phyloP scores from a whole-genome alignment of 768 basidiomycete species.

The Phylloporus sp. region DNA sequence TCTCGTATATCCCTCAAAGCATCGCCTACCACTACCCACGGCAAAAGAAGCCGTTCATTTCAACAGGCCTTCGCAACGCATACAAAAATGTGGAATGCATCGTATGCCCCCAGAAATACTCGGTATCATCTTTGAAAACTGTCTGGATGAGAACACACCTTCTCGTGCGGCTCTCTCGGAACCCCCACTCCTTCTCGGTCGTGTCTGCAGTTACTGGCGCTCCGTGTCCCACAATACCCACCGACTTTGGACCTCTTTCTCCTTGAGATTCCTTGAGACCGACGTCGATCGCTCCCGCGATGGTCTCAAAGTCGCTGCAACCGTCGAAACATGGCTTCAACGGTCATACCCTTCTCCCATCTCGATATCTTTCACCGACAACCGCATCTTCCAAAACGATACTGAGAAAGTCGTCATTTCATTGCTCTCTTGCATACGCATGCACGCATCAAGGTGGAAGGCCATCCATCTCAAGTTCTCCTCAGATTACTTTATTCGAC shows the following conservation, averaged over 20 bases:
- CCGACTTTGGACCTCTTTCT: slow-evolving; percentile 26
- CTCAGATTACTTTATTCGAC: slow-evolving; percentile 22
- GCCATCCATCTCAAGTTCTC: slow-evolving; percentile 25
- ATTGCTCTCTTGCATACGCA: slow-evolving; percentile 17
- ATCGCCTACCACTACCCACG: neutral
- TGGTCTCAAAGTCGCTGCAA: slow-evolving; percentile 7
- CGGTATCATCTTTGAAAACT: slow-evolving; percentile 23
- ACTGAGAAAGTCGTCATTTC: slow-evolving; percentile 17
- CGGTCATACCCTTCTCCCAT: slow-evolving; percentile 20
- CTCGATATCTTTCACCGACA: slow-evolving; percentile 25
- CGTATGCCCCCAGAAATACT: slow-evolving; percentile 39
- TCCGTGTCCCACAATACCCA: slow-evolving; percentile 12
- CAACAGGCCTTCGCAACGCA: neutral
- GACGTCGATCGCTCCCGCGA: slow-evolving; percentile 20
- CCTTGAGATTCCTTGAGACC: slow-evolving; percentile 21
- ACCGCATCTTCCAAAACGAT: slow-evolving; percentile 24
- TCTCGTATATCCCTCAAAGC: neutral
- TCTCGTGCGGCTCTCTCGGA: slow-evolving; percentile 3
- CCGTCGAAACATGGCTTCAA: slow-evolving; percentile 22
- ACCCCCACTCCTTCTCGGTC: slow-evolving; percentile 24
- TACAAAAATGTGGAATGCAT: slow-evolving; percentile 1
- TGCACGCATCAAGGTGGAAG: slow-evolving; percentile 23
- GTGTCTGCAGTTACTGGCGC: slow-evolving; percentile 27
- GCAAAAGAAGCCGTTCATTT: neutral
- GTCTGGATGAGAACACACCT: slow-evolving; percentile 4